Conservation (phyloP, 164 flowering plant genomes). For the Nelumbo lutea region DNA sequence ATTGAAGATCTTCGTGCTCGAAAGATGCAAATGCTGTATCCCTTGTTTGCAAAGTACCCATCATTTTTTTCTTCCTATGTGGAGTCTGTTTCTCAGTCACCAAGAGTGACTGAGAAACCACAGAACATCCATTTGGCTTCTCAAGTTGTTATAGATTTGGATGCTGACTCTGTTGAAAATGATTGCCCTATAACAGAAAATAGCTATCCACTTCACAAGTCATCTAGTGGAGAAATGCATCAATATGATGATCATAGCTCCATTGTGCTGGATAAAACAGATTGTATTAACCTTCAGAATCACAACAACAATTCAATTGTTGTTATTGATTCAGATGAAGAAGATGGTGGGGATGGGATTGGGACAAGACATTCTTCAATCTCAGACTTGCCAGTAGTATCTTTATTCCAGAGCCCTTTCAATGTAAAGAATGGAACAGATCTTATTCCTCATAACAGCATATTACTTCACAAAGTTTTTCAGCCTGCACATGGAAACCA, state of each 20-base stretch:
- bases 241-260: neutral
- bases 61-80: slow-evolving; percentile 1
- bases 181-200: slow-evolving; percentile 3
- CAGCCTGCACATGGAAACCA: neutral
- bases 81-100: slow-evolving; percentile 1
- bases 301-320: slow-evolving; percentile 11
- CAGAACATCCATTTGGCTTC: neutral
- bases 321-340: slow-evolving; percentile 46
- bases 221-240: neutral
- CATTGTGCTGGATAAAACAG: neutral
- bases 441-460: neutral
- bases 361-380: neutral
- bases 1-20: slow-evolving; percentile 27
- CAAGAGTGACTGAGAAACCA: neutral
- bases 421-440: slow-evolving; percentile 3
- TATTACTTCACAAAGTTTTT: neutral
- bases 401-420: neutral
- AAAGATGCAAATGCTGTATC: slow-evolving; percentile 11
- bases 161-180: slow-evolving; percentile 12
- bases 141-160: slow-evolving; percentile 23
- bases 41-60: slow-evolving; percentile 9
- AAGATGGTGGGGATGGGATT: slow-evolving; percentile 16
- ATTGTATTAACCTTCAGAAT: neutral
- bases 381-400: neutral
- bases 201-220: neutral